Evolutionary conservation across 768 basidiomycete genomes (phyloP), one percentile per base, ranked within the genome.

Genomic region (Trametes gibbosa): DNA sequence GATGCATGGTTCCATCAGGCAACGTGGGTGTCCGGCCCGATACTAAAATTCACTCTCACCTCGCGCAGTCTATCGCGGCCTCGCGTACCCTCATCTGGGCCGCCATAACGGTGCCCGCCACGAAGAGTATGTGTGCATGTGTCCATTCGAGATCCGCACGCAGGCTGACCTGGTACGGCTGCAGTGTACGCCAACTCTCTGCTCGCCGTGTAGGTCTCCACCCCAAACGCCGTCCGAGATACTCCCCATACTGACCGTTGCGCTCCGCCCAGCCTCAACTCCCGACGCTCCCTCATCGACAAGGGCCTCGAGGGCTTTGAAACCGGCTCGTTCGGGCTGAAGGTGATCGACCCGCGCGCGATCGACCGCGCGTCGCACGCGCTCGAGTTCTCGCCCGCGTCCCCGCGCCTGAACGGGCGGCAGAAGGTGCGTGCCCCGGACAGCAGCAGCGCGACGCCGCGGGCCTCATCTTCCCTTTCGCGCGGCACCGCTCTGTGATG

Each of bases 101-200:
- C 34, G 54, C 54, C 13, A 47, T 56, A n/a, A 37, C 32, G n/a
- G 46, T 48, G 14, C 29, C 34, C 7, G 46, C 29, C 24, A 48
- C 54, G 12, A 56, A 56, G 54, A 56, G 54, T 56, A 40, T 24
- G 45, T 48, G 2, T 17, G 25, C 8, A 29, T 5, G 8, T 41
- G 2, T 2, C 32, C 27, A 2, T 29, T 19, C 40, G 43, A 8
- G n/a, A 16, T 43, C 21, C 9, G 2, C 35, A n/a, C n/a, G n/a
- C n/a, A n/a, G 27, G 29, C 37, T 40, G 35, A 56, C 45, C 27
- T 2, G n/a, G n/a, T n/a, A 24, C 24, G 1, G 2, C 10, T 1
- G 10, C 46, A 56, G 54, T 56, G 54, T 56, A 56, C 37, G 42
- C 54, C 35, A 56, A 56, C 46, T 56, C 54, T 3, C 54, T 56